Evolutionary conservation across 106 monocot species (phyloP).

Genomic region (Acorus gramineus): DNA sequence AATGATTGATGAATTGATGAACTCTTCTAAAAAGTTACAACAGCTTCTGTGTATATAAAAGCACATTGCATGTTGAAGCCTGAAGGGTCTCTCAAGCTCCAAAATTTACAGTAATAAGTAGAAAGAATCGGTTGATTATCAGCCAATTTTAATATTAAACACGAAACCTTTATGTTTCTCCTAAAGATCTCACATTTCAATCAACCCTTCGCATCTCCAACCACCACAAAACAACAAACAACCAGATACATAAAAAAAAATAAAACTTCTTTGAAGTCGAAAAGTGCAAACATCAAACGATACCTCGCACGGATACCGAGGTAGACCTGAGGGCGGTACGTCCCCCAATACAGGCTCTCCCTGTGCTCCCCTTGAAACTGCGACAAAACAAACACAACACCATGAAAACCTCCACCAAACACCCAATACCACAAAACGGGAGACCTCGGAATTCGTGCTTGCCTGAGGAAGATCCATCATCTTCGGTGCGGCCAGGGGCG

Average conservation of each 20-base stretch:
- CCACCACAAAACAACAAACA: not conserved
- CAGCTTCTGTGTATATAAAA: too few relatives aligned
- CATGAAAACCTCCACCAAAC: not conserved
- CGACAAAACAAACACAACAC: not conserved
- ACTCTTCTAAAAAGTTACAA: too few relatives aligned
- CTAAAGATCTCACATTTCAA: too few relatives aligned
- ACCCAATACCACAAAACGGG: not conserved
- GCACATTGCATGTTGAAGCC: too few relatives aligned
- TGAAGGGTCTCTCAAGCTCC: too few relatives aligned
- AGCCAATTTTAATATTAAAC: too few relatives aligned
- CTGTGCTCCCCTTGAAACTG: slow-evolving; percentile 94
- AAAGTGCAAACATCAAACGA: not conserved
- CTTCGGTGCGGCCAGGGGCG: slow-evolving; percentile 60
- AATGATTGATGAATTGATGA: too few relatives aligned
- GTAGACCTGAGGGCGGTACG: slow-evolving; percentile 83
- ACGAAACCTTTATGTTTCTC: too few relatives aligned
- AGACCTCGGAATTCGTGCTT: not conserved
- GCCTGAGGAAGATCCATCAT: slow-evolving; percentile 97
- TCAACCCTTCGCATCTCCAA: not conserved
- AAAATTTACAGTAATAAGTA: too few relatives aligned
- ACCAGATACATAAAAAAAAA: not conserved
- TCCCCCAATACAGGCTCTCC: slow-evolving; percentile 97
- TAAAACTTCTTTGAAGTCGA: too few relatives aligned
- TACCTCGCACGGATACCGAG: slow-evolving; percentile 92
- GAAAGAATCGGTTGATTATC: too few relatives aligned